Conservation (phyloP, 192 early-diverging fungal species). For the Gaertneriomyces sp. region DNA sequence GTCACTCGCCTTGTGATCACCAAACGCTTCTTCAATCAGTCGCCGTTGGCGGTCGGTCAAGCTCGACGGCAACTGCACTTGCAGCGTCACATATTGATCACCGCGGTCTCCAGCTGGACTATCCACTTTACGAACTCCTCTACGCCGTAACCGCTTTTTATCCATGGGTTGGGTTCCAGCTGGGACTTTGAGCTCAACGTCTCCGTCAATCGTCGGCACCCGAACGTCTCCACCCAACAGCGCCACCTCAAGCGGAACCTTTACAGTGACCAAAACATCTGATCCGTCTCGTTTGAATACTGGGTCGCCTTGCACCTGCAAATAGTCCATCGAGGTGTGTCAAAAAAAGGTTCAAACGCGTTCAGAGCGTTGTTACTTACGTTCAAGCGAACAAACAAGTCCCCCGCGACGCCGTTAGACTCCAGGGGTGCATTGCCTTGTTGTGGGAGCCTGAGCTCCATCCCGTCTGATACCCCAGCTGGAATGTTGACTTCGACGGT, state of each 20-base stretch:
- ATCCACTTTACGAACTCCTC: conserved; percentile 69
- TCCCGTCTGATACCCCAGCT: conserved; percentile 75
- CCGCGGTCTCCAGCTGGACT: conserved; percentile 51
- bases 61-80: conserved; percentile 72
- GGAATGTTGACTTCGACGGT: conserved; percentile 76
- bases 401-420: conserved; percentile 71
- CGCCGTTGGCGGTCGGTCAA: conserved; percentile 43
- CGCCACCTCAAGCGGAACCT: conserved; percentile 81
- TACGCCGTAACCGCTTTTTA: conserved; percentile 67
- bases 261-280: conserved; percentile 71
- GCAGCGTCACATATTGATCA: conserved; percentile 87
- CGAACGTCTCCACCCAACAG: conserved; percentile 81
- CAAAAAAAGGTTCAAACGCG: conserved; percentile 24
- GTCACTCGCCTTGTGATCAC: background rate
- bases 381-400: conserved; percentile 78
- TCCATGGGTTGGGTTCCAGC: conserved; percentile 89
- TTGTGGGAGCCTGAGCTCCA: conserved; percentile 69
- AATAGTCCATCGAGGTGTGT: background rate
- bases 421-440: conserved; percentile 80
- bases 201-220: conserved; percentile 92
- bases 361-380: conserved; percentile 21
- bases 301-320: conserved; percentile 49
- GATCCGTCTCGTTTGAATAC: conserved; percentile 81
- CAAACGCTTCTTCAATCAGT: conserved; percentile 59
- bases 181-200: conserved; percentile 85